Evolutionary conservation across 2,329 filamentous ascomycete species (phyloP), one percentile per base, ranked within the genome.

Genomic region (Fusarium domesticum): DNA sequence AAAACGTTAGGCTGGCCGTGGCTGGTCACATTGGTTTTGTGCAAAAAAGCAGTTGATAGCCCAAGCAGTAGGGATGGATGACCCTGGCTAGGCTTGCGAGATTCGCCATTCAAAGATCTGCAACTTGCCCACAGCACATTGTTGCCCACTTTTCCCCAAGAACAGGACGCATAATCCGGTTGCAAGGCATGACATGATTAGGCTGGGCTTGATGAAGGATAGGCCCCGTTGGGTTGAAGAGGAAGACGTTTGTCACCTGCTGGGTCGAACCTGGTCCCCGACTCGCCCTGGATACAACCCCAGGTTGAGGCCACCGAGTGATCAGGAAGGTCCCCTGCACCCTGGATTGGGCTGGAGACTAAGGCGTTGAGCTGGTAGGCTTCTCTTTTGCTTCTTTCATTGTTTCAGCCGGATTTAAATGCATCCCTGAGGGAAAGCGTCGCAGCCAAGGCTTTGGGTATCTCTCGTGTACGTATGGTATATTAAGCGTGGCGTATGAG

Each of bases 1-100:
- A n/a, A n/a, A n/a, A n/a, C n/a, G n/a, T n/a, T n/a, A n/a, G n/a
- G n/a, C n/a, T n/a, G n/a, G n/a, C n/a, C n/a, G n/a, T n/a, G n/a
- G n/a, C n/a, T n/a, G n/a, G n/a, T n/a, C n/a, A n/a, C n/a, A n/a
- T n/a, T n/a, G n/a, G n/a, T n/a, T n/a, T n/a, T n/a, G n/a, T n/a
- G 56, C 53, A 60, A 53, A 50, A 60, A 63, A 58, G 54, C 57
- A 56, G 59, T 63, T 67, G 59, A 70, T 70, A 69, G 65, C 64
- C 63, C 57, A 61, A 58, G 42, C 49, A 50, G 51, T 48, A 53
- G 56, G 45, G 54, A 42, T 43, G 52, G 51, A 50, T 56, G 47
- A 43, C 58, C 48, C 53, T 40, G 43, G 50, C 41, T 47, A 35
- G 45, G 45, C 48, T 56, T 48, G 42, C n/a, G n/a, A n/a, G n/a